A percentile compares a stretch with the other conserved stretches of the same genome.
Evolutionary conservation across 208 protist species (phyloP).

Genomic region (Entamoeba histolytica): DNA sequence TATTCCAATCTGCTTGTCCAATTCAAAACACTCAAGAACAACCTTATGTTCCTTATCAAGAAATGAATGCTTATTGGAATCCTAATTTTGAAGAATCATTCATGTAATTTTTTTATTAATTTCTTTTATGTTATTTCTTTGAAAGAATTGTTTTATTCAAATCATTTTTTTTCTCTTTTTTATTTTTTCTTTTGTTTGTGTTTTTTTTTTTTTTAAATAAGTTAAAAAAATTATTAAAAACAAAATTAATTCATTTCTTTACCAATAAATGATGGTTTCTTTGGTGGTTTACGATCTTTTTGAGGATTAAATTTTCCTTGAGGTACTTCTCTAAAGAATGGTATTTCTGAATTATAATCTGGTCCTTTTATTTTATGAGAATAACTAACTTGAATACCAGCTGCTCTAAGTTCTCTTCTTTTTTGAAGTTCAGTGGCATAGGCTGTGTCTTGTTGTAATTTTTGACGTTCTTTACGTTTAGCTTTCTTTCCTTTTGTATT

Average conservation of each 20-base stretch:
- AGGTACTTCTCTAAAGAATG: background rate
- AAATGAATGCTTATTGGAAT: no score
- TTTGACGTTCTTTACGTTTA: constrained; percentile 82
- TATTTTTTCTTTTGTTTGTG: no score
- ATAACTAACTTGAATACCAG: background rate
- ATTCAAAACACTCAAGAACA: background rate
- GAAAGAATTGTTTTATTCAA: no score
- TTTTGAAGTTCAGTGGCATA: background rate
- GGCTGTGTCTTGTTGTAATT: constrained; percentile 59
- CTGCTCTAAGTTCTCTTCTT: background rate
- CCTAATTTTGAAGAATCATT: no score
- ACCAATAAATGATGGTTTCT: background rate
- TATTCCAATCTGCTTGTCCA: background rate
- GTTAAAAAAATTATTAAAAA: no score
- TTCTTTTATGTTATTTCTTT: no score
- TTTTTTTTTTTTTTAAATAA: no score
- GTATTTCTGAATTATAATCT: background rate
- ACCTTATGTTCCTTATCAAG: background rate
- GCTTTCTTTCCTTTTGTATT: constrained; percentile 98
- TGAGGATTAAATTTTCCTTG: background rate
- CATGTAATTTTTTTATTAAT: no score
- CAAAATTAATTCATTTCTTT: background rate
- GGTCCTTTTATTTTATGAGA: background rate
- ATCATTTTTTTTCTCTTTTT: no score
- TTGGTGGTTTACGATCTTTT: background rate